Evolutionary conservation across 1,284 basidiomycete genomes (phyloP).

Genomic region (Puccinia hordei): DNA sequence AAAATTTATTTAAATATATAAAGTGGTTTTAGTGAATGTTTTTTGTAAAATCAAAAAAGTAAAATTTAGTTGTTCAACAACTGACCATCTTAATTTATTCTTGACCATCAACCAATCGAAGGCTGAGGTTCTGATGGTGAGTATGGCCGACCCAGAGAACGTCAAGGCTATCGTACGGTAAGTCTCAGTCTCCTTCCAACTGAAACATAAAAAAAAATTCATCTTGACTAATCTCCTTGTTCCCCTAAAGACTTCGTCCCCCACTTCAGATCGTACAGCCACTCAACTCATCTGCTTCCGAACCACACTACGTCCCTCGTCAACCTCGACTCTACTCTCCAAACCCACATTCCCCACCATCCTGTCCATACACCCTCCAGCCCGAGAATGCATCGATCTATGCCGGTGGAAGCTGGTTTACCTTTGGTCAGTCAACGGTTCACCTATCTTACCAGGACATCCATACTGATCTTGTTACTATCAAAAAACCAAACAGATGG

Average conservation of each 20-base stretch:
- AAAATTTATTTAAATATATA: no score
- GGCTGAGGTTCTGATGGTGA: no score
- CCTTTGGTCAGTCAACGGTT: conserved; percentile 17
- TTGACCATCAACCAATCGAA: neutral
- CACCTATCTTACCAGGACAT: neutral
- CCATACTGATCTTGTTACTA: no score
- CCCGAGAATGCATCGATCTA: conserved; percentile 31
- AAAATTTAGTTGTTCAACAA: no score
- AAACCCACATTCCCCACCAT: neutral
- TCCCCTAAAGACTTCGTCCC: conserved; percentile 22
- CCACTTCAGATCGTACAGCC: conserved; percentile 23
- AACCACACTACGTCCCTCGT: conserved; percentile 10
- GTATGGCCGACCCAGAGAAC: conserved; percentile 31
- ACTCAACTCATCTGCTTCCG: conserved; percentile 7
- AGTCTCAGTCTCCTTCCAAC: neutral
- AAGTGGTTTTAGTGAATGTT: no score
- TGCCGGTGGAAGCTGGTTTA: conserved; percentile 38
- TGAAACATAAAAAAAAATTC: no score
- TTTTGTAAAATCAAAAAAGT: no score
- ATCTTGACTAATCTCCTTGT: no score
- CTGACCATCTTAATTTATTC: no score
- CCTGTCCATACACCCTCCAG: conserved; percentile 19
- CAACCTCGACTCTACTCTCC: neutral
- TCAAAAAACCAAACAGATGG: no score
- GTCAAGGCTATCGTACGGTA: conserved; percentile 38